Evolutionary conservation across 2,329 filamentous ascomycete species (phyloP).

Genomic region (Penicillium paneum): DNA sequence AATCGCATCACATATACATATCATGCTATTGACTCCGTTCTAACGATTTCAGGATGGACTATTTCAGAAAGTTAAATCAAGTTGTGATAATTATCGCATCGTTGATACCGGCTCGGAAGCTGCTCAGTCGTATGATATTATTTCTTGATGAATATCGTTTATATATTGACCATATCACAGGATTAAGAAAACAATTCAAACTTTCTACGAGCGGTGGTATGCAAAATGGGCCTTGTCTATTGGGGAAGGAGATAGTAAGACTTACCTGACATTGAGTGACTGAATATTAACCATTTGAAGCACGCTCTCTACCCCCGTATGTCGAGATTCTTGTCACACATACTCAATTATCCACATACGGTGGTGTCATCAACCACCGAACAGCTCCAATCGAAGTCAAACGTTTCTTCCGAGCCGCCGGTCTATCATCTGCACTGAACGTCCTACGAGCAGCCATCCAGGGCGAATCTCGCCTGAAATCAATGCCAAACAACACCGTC

Average conservation of each 20-base stretch:
- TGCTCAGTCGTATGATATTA: slow-evolving; percentile 32
- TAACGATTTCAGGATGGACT: slow-evolving; percentile 30
- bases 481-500: slow-evolving; percentile 75
- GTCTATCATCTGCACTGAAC: slow-evolving; percentile 69
- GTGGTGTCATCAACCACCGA: slow-evolving; percentile 70
- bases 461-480: slow-evolving; percentile 65
- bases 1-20: neutral
- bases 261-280: neutral
- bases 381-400: slow-evolving; percentile 68
- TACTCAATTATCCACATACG: slow-evolving; percentile 70
- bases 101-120: slow-evolving; percentile 32
- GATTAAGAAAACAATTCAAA: slow-evolving; percentile 61
- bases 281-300: slow-evolving; percentile 12
- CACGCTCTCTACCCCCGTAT: slow-evolving; percentile 60
- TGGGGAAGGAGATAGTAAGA: slow-evolving; percentile 51
- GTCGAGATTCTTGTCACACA: slow-evolving; percentile 72
- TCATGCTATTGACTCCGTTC: neutral
- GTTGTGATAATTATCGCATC: slow-evolving; percentile 36
- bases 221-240: slow-evolving; percentile 60
- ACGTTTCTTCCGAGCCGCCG: slow-evolving; percentile 68
- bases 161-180: slow-evolving; percentile 18
- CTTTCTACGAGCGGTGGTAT: slow-evolving; percentile 65
- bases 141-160: neutral
- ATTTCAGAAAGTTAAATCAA: slow-evolving; percentile 33
- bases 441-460: slow-evolving; percentile 72